These are phyloP conservation scores for Colletotrichum lindemuthianum DNA, from an alignment of 2,329 filamentous ascomycete species.

Conservation along the genomic window DNA sequence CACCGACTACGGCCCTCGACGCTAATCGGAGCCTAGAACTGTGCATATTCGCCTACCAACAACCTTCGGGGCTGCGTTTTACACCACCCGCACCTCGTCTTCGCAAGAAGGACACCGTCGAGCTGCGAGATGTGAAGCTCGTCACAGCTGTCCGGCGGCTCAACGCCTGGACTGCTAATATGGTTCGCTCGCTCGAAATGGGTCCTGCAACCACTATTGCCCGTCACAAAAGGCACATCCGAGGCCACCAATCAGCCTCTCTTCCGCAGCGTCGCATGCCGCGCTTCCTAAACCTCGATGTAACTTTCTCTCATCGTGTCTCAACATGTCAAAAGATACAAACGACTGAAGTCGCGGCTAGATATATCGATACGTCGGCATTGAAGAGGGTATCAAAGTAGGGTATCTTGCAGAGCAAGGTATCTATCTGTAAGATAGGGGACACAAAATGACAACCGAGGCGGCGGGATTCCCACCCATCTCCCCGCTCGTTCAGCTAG, in stretches of 20 bases:
- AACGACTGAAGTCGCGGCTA: neutral
- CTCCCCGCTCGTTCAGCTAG: neutral
- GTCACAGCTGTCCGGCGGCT: slow-evolving; percentile 10
- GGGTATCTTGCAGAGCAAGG: slow-evolving; percentile 1
- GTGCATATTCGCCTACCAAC: neutral
- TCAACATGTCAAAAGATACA: neutral
- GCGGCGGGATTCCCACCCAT: slow-evolving; percentile 5
- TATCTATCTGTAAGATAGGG: neutral
- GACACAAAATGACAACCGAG: neutral
- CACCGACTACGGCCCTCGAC: slow-evolving; percentile 4
- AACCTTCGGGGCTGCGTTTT: slow-evolving; percentile 6
- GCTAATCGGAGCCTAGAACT: neutral
- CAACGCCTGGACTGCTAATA: neutral
- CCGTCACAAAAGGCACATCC: slow-evolving; percentile 28
- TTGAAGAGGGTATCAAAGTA: slow-evolving; percentile 33
- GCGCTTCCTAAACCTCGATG: slow-evolving; percentile 1
- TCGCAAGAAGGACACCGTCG: neutral
- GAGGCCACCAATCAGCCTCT: slow-evolving; percentile 21
- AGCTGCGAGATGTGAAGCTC: slow-evolving; percentile 1
- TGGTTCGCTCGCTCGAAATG: slow-evolving; percentile 13
- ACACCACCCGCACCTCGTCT: slow-evolving; percentile 3
- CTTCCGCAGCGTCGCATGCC: slow-evolving; percentile 5
- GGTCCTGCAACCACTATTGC: slow-evolving; percentile 15
- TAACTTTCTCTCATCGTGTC: neutral
- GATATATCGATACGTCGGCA: slow-evolving; percentile 20